Conservation (phyloP, 192 early-diverging fungal species). For the Podila horticola region DNA sequence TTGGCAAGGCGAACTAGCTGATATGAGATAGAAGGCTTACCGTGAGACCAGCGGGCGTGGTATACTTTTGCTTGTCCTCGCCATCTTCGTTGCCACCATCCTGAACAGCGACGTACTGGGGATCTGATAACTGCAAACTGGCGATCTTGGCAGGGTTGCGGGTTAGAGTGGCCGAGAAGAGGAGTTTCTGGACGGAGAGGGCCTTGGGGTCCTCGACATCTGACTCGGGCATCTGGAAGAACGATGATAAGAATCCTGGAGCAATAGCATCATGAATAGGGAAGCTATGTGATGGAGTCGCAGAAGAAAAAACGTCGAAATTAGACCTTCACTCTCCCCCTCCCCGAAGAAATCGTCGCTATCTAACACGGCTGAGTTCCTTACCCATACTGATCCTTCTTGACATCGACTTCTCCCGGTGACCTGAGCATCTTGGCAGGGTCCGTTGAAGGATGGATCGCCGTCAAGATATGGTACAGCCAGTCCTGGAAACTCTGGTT, state of each 20-base stretch:
- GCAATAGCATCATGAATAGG: constrained; percentile 63
- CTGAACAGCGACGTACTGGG: constrained; percentile 85
- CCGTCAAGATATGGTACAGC: constrained; percentile 78
- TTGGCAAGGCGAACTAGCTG: no score
- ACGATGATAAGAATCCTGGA: constrained; percentile 50
- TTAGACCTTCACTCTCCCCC: no score
- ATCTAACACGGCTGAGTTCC: background rate
- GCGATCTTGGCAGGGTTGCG: constrained; percentile 94
- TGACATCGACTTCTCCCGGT: constrained; percentile 10
- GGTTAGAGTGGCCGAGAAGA: constrained; percentile 97
- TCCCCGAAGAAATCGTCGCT: no score
- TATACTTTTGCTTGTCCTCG: constrained; percentile 58
- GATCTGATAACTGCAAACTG: constrained; percentile 79
- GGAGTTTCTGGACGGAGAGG: constrained; percentile 83
- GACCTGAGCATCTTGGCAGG: constrained; percentile 20
- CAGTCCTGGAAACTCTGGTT: constrained; percentile 95
- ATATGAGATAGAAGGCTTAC: constrained; percentile 32
- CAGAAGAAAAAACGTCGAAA: background rate
- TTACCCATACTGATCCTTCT: constrained; percentile 37
- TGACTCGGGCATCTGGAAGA: constrained; percentile 56
- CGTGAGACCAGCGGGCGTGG: constrained; percentile 63
- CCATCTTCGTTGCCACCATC: constrained; percentile 52
- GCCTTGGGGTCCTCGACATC: constrained; percentile 62
- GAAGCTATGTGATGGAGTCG: constrained; percentile 24
- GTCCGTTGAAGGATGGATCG: constrained; percentile 56